Percentiles rank a stretch among this genome's conserved stretches.
Conservation (phyloP, 2,329 filamentous ascomycete species). For the Fusarium tupiense region DNA sequence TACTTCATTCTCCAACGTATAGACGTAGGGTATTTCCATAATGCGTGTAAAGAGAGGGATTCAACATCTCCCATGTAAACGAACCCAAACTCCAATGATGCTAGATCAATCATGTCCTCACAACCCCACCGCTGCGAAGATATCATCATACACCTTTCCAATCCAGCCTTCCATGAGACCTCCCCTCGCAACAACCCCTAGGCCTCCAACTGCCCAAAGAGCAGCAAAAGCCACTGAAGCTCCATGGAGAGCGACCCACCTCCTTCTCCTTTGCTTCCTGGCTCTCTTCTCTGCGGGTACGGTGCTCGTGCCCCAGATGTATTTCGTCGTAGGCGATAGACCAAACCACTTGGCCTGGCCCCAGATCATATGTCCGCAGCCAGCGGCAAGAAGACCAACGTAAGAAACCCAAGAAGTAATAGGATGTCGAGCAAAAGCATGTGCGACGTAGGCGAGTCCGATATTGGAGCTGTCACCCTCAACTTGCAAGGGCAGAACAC, state of each 20-base stretch:
- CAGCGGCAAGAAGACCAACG: slow-evolving; percentile 70
- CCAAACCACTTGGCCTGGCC: slow-evolving; percentile 86
- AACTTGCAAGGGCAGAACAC: slow-evolving; percentile 76
- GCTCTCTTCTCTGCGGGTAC: slow-evolving; percentile 59
- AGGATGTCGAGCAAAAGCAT: slow-evolving; percentile 82
- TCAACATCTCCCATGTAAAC: slow-evolving; percentile 29
- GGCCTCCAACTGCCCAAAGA: slow-evolving; percentile 83
- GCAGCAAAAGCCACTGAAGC: slow-evolving; percentile 65
- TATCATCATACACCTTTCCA: slow-evolving; percentile 79
- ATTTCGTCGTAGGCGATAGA: slow-evolving; percentile 66
- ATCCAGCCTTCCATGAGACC: slow-evolving; percentile 81
- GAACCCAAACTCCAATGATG: slow-evolving; percentile 39
- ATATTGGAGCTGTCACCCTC: slow-evolving; percentile 90
- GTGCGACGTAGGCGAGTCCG: slow-evolving; percentile 82
- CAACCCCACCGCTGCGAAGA: slow-evolving; percentile 54
- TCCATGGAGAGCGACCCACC: slow-evolving; percentile 78
- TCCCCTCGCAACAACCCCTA: slow-evolving; percentile 79
- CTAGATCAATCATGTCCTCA: slow-evolving; percentile 27
- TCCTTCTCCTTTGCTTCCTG: slow-evolving; percentile 66
- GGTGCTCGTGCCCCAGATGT: slow-evolving; percentile 54
- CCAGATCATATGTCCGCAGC: slow-evolving; percentile 83
- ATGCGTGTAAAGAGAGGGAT: slow-evolving; percentile 29
- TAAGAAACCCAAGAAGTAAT: slow-evolving; percentile 75
- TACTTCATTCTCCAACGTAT: slow-evolving; percentile 10
- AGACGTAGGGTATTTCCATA: slow-evolving; percentile 38